Conservation (phyloP, 345 rosid species). For the Eucalyptus melliodora region DNA sequence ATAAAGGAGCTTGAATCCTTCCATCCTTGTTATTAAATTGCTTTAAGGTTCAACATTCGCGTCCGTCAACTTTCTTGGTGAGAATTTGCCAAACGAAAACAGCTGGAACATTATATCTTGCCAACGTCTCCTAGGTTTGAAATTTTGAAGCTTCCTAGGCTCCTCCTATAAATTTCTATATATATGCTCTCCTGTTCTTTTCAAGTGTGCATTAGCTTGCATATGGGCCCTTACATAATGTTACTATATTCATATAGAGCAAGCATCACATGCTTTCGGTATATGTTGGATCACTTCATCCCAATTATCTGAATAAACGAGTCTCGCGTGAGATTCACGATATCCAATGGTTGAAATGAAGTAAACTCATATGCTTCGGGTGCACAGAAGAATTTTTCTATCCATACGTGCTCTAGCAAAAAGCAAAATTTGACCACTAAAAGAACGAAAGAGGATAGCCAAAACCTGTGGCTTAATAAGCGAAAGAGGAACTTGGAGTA, state of each 20-base stretch:
- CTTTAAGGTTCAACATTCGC: neutral
- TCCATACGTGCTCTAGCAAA: neutral
- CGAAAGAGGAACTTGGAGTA: neutral
- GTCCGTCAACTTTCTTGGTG: neutral
- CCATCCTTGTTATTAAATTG: neutral
- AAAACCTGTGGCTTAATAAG: fast-evolving
- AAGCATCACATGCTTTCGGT: neutral
- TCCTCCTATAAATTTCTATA: neutral
- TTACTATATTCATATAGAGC: neutral
- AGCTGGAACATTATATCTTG: neutral
- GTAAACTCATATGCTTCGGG: neutral
- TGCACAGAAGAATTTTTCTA: neutral
- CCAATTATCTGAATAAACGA: neutral
- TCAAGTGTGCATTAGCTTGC: neutral
- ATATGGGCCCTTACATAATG: neutral
- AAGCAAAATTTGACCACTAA: neutral
- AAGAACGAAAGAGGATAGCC: neutral
- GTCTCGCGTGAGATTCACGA: fast-evolving
- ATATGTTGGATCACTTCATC: neutral
- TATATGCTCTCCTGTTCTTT: neutral
- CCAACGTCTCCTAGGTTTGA: neutral
- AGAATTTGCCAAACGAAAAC: neutral
- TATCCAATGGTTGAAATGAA: neutral
- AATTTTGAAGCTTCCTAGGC: neutral
- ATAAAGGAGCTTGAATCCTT: neutral